phyloP scores from a whole-genome alignment of 352 stramenopile genomes.

The Plasmopara viticola region DNA sequence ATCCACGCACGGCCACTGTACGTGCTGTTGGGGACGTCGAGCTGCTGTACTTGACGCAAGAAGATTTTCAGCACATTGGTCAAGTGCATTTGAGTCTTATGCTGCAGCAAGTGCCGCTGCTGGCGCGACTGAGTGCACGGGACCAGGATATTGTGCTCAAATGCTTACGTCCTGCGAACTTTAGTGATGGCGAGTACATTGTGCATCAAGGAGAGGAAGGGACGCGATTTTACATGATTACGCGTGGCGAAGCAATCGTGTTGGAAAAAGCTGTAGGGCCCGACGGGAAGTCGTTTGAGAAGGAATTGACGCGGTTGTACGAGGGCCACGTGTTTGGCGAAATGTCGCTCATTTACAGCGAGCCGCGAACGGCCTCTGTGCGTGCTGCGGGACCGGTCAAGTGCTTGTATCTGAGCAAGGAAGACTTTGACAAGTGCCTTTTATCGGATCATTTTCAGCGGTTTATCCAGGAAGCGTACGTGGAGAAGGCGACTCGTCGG shows the following conservation, averaged over 20 bases:
- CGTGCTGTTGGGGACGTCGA: conserved; percentile 72
- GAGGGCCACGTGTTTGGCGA: conserved; percentile 87
- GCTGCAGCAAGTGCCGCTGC: conserved; percentile 78
- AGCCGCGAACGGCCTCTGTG: conserved; percentile 78
- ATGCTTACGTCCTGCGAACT: conserved; percentile 75
- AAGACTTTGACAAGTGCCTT: conserved; percentile 85
- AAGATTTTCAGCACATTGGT: conserved; percentile 84
- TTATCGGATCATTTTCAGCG: conserved; percentile 78
- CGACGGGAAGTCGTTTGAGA: conserved; percentile 47
- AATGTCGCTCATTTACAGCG: conserved; percentile 85
- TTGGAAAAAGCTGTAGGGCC: conserved; percentile 47
- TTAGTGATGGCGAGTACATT: conserved; percentile 84
- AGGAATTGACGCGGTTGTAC: conserved; percentile 78
- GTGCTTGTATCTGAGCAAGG: conserved; percentile 80
- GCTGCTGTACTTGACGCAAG: conserved; percentile 77
- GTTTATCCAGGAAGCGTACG: conserved; percentile 82
- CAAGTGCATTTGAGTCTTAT: conserved; percentile 85
- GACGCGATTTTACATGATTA: conserved; percentile 88
- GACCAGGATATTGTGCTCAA: conserved; percentile 82
- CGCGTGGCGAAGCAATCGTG: conserved; percentile 76
- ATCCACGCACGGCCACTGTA: conserved; percentile 80
- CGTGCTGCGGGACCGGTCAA: conserved; percentile 74
- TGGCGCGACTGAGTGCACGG: conserved; percentile 55
- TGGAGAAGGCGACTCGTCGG: conserved; percentile 77
- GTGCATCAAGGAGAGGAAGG: conserved; percentile 86